Evolutionary conservation across 495 filamentous ascomycete genomes (phyloP), one percentile per base, ranked within the genome.

Genomic region (Aspergillus sclerotiicarbonarius): DNA sequence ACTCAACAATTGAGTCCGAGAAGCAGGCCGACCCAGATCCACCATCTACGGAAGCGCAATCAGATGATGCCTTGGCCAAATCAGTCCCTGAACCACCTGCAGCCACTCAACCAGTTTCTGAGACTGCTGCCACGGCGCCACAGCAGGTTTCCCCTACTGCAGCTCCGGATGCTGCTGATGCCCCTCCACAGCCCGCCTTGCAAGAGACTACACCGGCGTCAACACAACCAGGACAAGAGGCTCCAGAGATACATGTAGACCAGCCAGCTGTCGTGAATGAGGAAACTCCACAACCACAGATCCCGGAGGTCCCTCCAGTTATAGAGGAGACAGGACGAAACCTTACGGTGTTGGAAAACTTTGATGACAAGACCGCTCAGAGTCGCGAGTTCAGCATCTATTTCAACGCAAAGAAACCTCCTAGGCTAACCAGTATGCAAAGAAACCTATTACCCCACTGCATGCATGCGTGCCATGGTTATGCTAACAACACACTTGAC

Each of bases 341-440:
- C 43, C 60, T 85, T 16, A 78, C 83, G 8, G 71, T 82, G 31
- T 70, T 85, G 25, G 78, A 78, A 62, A 82, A 83, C 47, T 82
- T 84, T 54, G 82, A 84, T 56, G 72, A 80, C 35, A 73, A 74
- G 58, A 77, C 76, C 20, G 76, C 78, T 29, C 78, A 80, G 51
- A 75, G 69, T 55, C 74, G 73, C 49, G 77, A 82, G 61, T 80
- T 71, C 56, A 74, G 74, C 62, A 78, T 76, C 39, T 80, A 78
- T 57, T 80, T 82, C 62, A 81, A 81, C 55, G 69, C 78, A 21
- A 80, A 76, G 59, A 78, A 80, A 62, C 76, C 76, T 49, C 72
- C 76, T 15, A 67, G 76, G 45, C 65, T 78, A 46, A 72, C 78
- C 30, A 80, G 79, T 82, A 74, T 25, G 79, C 78, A 46, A 18